Evolutionary conservation across 2,329 filamentous ascomycete species (phyloP), one percentile per base, ranked within the genome.

Genomic region (Penicillium sumatraense): DNA sequence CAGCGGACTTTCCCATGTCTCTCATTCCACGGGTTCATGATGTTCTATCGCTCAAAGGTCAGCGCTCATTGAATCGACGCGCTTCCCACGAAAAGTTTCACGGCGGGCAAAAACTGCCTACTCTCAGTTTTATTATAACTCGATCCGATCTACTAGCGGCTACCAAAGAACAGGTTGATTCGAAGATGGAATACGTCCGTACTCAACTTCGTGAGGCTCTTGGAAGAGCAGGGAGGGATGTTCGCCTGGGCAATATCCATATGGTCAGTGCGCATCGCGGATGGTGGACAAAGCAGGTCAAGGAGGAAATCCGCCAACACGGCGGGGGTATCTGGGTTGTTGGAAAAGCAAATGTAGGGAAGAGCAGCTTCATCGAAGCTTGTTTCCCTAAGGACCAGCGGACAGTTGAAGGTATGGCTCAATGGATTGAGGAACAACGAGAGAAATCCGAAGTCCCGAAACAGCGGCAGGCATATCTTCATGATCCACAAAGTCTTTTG

Each of bases 301-400:
- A 91, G 72, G 88, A 96, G 63, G 88, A 93, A 45, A 92, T 99
- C 44, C 93, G 87, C 83, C 78, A 86, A 40, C 85, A 90, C 46
- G 92, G 91, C 3, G 93, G 93, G 4, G 95, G 88, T 14, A 88
- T 90, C 14, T 99, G 95, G 93, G 88, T 99, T 81, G 89, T 99
- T 2, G 95, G 95, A n/a, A 98, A 96, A 74, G 91, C 92, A 59
- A 99, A 99, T 69, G 96, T 98, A 2, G 96, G 95, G 21, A 99
- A 99, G 76, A 98, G 93, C 65, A 89, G 89, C 68, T 83, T 99
- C 2, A 96, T 98, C 57, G 88, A 95, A 64, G 84, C 87, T 4
- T 86, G 97, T 7, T 96, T 93, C 67, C 93, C 96, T 3, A 88
- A 89, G 80, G 87, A 86, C 23, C 81, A 81, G 31, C 82, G 80